These are phyloP conservation scores for Calonectria pauciramosa DNA, from an alignment of 2,329 filamentous ascomycete species.

Conservation along the genomic window DNA sequence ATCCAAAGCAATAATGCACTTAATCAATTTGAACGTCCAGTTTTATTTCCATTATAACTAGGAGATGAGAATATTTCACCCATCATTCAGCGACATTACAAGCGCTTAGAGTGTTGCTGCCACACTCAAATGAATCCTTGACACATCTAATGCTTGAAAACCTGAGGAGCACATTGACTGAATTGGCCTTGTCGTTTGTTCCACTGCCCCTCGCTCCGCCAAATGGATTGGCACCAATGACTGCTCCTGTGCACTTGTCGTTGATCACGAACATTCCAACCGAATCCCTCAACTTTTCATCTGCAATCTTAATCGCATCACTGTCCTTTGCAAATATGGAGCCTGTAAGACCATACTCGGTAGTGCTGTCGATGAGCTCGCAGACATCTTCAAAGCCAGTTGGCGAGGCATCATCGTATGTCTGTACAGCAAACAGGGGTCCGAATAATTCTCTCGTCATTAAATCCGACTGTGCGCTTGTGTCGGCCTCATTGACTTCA, in stretches of 20 bases:
- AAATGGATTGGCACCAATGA: neutral
- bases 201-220: neutral
- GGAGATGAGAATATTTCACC: too few species aligned
- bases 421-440: neutral
- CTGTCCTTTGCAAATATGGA: neutral
- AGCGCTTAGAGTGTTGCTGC: neutral
- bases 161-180: neutral
- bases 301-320: neutral
- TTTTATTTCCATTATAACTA: neutral
- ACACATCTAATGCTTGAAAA: neutral
- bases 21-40: neutral
- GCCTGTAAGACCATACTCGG: neutral
- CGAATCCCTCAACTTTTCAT: neutral
- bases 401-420: neutral
- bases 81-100: neutral
- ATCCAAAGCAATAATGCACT: neutral
- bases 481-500: neutral
- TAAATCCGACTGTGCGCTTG: neutral
- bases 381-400: neutral
- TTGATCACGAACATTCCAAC: neutral
- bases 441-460: neutral
- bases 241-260: neutral
- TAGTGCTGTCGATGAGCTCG: neutral
- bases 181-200: neutral
- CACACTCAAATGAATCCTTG: constrained; percentile 3